Base-by-base conservation (phyloP, 2,329 filamentous ascomycete genomes). In the Alternaria dauci region DNA sequence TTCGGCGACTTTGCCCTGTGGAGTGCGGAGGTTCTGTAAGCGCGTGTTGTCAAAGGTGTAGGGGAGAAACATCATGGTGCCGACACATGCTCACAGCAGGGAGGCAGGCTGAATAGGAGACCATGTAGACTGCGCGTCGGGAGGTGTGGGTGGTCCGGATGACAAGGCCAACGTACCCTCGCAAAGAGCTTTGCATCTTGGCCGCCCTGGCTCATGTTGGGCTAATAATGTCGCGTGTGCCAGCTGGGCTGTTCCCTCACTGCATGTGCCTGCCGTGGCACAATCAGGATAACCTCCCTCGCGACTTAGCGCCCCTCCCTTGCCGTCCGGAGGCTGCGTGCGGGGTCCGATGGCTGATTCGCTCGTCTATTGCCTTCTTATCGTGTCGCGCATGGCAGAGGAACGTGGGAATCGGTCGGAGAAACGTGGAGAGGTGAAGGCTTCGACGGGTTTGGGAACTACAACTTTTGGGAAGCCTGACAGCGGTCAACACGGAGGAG, bases 111-210 rank as follows among this genome's bases (percentile, higher is more conserved):
- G 54, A 51, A 28, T 42, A 47, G 47, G 47, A 53, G 52, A 54
- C 51, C 55, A 57, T 57, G 59, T 57, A 53, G 50, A 14, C 20
- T 47, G 39, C 25, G 43, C 46, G 55, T 14, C 25, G 44, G 67
- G 48, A n/a, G 56, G 53, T 58, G 58, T 67, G 69, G 61, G 65
- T 59, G 66, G 59, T 66, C 65, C 62, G 63, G 44, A 53, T 47
- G 53, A 54, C 28, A 32, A 36, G 53, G 38, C 42, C 58, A 63
- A 88, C 88, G 74, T 90, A 99, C 95, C 85, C 95, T 89, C 81
- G 95, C 94, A 85, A 99, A 99, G 83, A 99, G 90, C 88, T 97
- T 98, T 83, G 95, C 96, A 88, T 98, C 95, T 82, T 95, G 93
- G 83, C 92, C 92, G 80, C 88, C 81, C 65, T 86, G 83, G 79